Conservation (phyloP, 2,329 filamentous ascomycete genomes). For the Erysiphe pulchra region DNA sequence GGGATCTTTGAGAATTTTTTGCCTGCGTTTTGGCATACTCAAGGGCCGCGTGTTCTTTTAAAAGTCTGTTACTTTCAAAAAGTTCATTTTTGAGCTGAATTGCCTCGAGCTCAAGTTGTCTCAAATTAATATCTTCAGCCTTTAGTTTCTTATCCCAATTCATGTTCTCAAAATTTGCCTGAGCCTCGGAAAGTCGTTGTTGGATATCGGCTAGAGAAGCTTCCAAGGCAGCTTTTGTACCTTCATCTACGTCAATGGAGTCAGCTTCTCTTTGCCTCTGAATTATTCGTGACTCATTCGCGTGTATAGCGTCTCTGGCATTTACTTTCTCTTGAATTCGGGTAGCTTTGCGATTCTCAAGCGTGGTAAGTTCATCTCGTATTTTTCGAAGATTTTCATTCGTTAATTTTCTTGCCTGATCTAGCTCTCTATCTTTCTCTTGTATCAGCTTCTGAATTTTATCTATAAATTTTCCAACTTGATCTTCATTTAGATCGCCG, state of each 20-base stretch:
- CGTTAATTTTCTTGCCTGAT: constrained; percentile 47
- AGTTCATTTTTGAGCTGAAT: constrained; percentile 56
- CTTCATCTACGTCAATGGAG: constrained; percentile 64
- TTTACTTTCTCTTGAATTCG: constrained; percentile 49
- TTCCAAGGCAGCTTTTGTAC: constrained; percentile 52
- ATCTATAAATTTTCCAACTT: constrained; percentile 53
- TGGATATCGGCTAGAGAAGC: constrained; percentile 46
- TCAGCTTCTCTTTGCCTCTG: constrained; percentile 42
- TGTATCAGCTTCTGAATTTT: constrained; percentile 47
- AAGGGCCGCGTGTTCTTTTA: constrained; percentile 60
- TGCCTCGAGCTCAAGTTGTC: constrained; percentile 43
- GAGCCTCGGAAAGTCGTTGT: constrained; percentile 31
- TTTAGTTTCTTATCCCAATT: constrained; percentile 48
- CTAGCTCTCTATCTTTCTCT: constrained; percentile 58
- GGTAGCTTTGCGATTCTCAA: constrained; percentile 49
- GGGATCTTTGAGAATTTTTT: constrained; percentile 42
- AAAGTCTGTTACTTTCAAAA: constrained; percentile 55
- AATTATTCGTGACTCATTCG: constrained; percentile 45
- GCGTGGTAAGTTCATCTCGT: constrained; percentile 42
- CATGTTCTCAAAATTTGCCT: constrained; percentile 33
- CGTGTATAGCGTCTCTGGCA: constrained; percentile 43
- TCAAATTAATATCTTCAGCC: constrained; percentile 36
- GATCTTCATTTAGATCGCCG: constrained; percentile 44
- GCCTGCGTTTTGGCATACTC: constrained; percentile 64
- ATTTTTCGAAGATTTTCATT: constrained; percentile 48